A percentile compares a stretch with the other conserved stretches of the same genome.
These are phyloP conservation scores for Lactarius psammicola DNA, from an alignment of 768 basidiomycete species.

Conservation along the genomic window DNA sequence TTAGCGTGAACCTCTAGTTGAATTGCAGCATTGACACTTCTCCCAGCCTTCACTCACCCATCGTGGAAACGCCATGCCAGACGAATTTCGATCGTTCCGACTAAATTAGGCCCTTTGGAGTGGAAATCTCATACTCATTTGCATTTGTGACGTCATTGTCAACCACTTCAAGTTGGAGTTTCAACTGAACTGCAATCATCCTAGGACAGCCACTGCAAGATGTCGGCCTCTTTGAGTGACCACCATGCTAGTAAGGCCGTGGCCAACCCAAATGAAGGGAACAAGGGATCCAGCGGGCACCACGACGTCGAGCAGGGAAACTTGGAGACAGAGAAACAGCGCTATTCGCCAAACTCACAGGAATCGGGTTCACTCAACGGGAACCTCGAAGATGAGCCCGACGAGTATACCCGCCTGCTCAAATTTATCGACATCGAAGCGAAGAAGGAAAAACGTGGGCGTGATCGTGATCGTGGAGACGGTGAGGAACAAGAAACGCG, in stretches of 20 bases:
- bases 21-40: too few relatives aligned
- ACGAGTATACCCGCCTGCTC: conserved; percentile 29
- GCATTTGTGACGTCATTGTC: not conserved
- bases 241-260: not conserved
- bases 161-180: not conserved
- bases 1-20: too few relatives aligned
- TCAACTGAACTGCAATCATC: not conserved
- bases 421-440: conserved; percentile 29
- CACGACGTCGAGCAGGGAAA: conserved; percentile 24
- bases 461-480: conserved; percentile 2
- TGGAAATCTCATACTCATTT: not conserved
- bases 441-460: conserved; percentile 21
- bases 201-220: not conserved
- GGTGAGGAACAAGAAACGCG: conserved; percentile 29
- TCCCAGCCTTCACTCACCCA: too few relatives aligned
- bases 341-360: conserved; percentile 8
- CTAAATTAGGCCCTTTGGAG: not conserved
- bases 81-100: not conserved
- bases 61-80: not conserved
- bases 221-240: conserved; percentile 17
- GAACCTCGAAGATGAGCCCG: conserved; percentile 17
- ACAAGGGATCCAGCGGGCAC: not conserved
- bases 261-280: not conserved
- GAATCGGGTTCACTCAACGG: not conserved
- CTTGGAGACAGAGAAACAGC: conserved; percentile 18